Base-by-base conservation (phyloP, 257 asterid species). In the Lycium barbarum region DNA sequence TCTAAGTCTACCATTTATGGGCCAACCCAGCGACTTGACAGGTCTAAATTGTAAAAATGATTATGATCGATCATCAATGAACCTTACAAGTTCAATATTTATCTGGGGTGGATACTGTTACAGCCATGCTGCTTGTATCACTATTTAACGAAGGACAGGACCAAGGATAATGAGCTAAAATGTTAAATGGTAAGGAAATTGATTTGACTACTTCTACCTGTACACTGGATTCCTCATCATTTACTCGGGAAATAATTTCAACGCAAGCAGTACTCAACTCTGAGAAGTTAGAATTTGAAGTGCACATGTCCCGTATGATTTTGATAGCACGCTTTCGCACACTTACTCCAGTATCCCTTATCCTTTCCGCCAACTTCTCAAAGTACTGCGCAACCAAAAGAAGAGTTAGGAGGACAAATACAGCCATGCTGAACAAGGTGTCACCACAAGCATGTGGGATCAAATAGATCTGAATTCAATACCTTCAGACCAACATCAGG, bases 401-500 rank as follows among this genome's bases (percentile, higher is more conserved):
- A 79, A 7, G 85, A 61, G 68, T 90, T 83, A 90, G 76, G 83
- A 83, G 84, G 74, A 54, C 47, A 88, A 90, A 85, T 53, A 51
- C 51, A 53, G 54, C 81, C 79, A 53, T 83, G 40, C 55, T 57
- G 79, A 80, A 82, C 57, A 81, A 51, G 65, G 83, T 79, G 84
- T 86, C 51, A 54, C 54, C 65, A 84, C 83, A 47, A 72, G 74
- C 54, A 65, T 51, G 57, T 70, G 45, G 58, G 84, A 83, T 36
- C 43, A 45, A 84, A 84, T 81, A 89, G 71, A 54, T 57, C 83
- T 88, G 84, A 84, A 79, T 84, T 83, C 80, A 82, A 84, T 95
- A 97, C 99, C 99, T 94, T 95, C 55, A 95, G 89, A 84, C 99
- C 99, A 93, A 97, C 99, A 88, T 94, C 98, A 87, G 99, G 98